These are phyloP conservation scores for Micractinium sp. DNA, from an alignment of 139 green algal genomes.

Conservation along the genomic window DNA sequence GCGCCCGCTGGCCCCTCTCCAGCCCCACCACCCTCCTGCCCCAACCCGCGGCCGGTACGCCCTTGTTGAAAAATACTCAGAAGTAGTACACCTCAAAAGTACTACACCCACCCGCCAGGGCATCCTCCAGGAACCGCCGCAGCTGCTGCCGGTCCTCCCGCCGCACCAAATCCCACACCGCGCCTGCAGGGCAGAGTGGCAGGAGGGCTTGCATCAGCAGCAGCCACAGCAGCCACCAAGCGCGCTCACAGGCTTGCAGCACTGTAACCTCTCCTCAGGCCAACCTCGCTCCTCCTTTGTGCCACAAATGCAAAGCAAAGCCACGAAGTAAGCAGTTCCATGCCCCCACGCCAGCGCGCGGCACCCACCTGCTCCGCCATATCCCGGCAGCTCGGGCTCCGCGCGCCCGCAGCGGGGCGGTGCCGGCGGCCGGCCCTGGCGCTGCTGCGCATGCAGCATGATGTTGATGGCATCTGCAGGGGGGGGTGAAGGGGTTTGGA, in stretches of 20 bases:
- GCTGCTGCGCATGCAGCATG: conserved; percentile 48
- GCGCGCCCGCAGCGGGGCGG: conserved; percentile 51
- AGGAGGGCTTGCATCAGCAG: too few relatives aligned
- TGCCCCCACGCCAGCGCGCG: background rate
- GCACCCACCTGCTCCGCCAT: conserved; percentile 11
- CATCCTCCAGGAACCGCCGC: conserved; percentile 49
- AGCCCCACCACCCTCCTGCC: too few relatives aligned
- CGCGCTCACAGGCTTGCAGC: too few relatives aligned
- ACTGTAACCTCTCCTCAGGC: too few relatives aligned
- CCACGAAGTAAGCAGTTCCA: background rate
- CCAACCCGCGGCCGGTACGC: too few relatives aligned
- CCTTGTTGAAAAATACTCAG: too few relatives aligned
- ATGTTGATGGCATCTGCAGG: conserved; percentile 76
- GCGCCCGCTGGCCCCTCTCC: too few relatives aligned
- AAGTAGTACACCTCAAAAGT: too few relatives aligned
- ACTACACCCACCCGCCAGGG: background rate
- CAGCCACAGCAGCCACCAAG: background rate
- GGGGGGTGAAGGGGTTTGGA: background rate
- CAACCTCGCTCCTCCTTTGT: too few relatives aligned
- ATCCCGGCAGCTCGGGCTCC: conserved; percentile 26
- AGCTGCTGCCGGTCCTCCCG: conserved; percentile 47
- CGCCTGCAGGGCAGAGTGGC: conserved; percentile 56
- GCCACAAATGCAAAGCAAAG: too few relatives aligned
- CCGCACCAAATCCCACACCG: conserved; percentile 90
- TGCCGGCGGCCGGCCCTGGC: background rate